Evolutionary conservation across 345 rosid genomes (phyloP).

Genomic region (Lepidium sativum): DNA sequence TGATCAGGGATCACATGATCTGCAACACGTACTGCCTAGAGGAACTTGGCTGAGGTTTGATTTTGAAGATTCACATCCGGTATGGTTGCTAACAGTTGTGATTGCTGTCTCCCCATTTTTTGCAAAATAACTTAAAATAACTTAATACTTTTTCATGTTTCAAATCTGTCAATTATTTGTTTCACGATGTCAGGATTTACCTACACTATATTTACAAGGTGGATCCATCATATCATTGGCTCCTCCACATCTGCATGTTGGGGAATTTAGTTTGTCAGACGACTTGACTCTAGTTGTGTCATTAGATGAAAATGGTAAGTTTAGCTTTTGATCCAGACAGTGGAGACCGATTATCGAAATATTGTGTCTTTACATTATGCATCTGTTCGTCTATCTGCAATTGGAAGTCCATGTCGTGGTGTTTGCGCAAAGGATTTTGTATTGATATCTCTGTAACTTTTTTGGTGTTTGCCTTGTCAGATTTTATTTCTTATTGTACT

Average conservation of each 20-base stretch:
- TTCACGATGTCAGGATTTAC: constrained; percentile 59
- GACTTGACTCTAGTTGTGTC: constrained; percentile 75
- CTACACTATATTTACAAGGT: constrained; percentile 72
- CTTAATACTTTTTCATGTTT: background rate
- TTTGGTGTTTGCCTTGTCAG: background rate
- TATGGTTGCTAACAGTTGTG: constrained; percentile 20
- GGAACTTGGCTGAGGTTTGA: constrained; percentile 83
- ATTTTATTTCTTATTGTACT: background rate
- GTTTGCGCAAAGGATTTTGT: background rate
- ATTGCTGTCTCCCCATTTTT: background rate
- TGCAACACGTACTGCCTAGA: constrained; percentile 44
- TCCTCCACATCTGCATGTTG: constrained; percentile 62
- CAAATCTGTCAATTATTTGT: background rate
- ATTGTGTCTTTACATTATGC: background rate
- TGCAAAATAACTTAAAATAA: background rate
- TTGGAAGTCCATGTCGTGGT: background rate
- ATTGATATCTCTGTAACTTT: background rate
- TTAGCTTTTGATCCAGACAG: constrained; percentile 5
- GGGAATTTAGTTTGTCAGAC: constrained; percentile 52
- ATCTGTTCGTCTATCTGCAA: background rate
- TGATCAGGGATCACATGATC: constrained; percentile 39
- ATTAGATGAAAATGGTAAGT: constrained; percentile 72
- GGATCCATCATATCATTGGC: constrained; percentile 73
- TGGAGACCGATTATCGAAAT: background rate
- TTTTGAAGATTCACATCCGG: constrained; percentile 82